These are phyloP conservation scores for Alternaria triticimaculans DNA, from an alignment of 2,329 filamentous ascomycete species.

Conservation along the genomic window DNA sequence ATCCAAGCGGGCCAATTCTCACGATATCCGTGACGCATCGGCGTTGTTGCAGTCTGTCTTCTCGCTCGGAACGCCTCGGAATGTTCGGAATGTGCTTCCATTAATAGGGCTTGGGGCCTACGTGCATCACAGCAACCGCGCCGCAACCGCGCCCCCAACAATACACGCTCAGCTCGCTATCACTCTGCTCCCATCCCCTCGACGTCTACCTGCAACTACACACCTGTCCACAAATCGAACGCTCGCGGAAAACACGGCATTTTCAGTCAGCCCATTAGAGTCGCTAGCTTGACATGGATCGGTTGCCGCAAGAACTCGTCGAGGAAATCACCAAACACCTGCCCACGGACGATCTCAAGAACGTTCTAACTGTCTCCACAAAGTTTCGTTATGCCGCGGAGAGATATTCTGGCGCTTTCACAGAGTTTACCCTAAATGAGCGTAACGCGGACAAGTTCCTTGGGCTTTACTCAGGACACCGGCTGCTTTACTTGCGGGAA, in stretches of 20 bases:
- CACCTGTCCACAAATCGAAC: background rate
- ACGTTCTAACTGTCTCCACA: conserved; percentile 13
- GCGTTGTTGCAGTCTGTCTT: background rate
- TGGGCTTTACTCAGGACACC: conserved; percentile 10
- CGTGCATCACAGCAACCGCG: background rate
- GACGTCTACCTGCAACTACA: background rate
- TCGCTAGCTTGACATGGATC: conserved; percentile 13
- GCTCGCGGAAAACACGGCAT: background rate
- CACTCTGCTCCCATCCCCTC: background rate
- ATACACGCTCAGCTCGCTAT: background rate
- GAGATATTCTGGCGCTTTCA: conserved; percentile 16
- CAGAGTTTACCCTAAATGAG: conserved; percentile 6
- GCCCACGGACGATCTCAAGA: conserved; percentile 16
- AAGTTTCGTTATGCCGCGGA: conserved; percentile 19
- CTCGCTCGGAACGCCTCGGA: background rate
- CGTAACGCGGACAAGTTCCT: conserved; percentile 12
- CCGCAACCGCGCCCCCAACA: background rate
- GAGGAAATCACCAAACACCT: conserved; percentile 23
- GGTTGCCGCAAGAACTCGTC: conserved; percentile 19
- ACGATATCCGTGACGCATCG: background rate
- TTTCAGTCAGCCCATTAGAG: background rate
- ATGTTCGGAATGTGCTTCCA: background rate
- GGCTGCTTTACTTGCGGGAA: conserved; percentile 12
- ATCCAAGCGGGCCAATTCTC: background rate
- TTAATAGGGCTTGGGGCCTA: background rate